Evolutionary conservation across 495 filamentous ascomycete genomes (phyloP).

Genomic region (Trichocladium uniseriatum): DNA sequence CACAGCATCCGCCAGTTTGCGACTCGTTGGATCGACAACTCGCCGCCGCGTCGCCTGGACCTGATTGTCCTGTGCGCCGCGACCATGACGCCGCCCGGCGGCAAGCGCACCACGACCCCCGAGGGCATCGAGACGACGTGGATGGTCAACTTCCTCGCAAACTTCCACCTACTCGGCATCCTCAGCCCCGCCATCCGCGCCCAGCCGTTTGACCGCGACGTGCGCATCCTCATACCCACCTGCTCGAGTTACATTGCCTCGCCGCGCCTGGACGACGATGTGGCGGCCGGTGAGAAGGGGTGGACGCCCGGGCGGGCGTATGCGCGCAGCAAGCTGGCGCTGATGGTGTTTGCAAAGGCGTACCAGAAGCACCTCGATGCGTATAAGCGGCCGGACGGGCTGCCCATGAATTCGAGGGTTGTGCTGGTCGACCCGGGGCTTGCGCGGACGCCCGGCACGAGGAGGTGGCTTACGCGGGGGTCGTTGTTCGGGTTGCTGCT

Average conservation of each 20-base stretch:
- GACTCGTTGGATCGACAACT: conserved; percentile 98
- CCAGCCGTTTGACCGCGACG: conserved; percentile 88
- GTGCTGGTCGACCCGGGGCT: conserved; percentile 80
- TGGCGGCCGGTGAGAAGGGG: conserved; percentile 26
- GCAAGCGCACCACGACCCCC: conserved; percentile 44
- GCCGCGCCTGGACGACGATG: conserved; percentile 42
- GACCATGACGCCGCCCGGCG: conserved; percentile 56
- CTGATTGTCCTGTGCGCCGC: conserved; percentile 83
- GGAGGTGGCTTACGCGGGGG: conserved; percentile 76
- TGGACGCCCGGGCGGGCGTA: conserved; percentile 54
- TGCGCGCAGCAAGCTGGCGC: conserved; percentile 76
- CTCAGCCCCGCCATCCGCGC: conserved; percentile 77
- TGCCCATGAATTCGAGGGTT: conserved; percentile 70
- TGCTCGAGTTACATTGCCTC: conserved; percentile 79
- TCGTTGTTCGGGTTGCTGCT: conserved; percentile 69
- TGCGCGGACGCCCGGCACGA: conserved; percentile 73
- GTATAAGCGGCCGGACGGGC: conserved; percentile 71
- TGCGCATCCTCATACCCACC: conserved; percentile 75
- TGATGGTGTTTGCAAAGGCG: conserved; percentile 77
- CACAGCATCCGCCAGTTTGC: conserved; percentile 87
- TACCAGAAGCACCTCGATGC: conserved; percentile 82
- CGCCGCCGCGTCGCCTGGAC: conserved; percentile 82
- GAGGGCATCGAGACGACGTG: conserved; percentile 84
- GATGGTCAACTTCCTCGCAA: conserved; percentile 91
- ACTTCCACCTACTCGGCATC: conserved; percentile 89